phyloP scores from a whole-genome alignment of 202 grass and related monocot species.

The Hordeum pubiflorum region DNA sequence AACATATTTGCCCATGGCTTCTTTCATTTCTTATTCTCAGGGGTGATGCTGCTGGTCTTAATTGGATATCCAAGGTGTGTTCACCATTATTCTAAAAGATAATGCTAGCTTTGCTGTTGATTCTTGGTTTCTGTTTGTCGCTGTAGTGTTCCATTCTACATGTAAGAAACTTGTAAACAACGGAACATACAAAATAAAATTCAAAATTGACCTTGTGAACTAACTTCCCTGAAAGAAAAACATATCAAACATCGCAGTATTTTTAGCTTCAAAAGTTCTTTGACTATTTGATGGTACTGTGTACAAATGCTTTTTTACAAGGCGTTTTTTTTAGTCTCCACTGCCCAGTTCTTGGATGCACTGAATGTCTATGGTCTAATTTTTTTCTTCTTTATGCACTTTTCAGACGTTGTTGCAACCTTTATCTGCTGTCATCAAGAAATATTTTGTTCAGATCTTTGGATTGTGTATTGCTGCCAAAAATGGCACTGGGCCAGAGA shows the following conservation, averaged over 20 bases:
- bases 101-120: neutral
- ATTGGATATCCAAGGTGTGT: constrained; percentile 78
- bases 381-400: constrained; percentile 16
- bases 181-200: neutral
- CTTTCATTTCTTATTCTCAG: constrained; percentile 63
- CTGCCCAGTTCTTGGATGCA: neutral
- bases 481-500: constrained; percentile 55
- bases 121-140: neutral
- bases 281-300: neutral
- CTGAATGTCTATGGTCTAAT: neutral
- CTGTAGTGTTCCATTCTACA: neutral
- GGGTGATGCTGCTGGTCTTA: constrained; percentile 56
- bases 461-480: constrained; percentile 65
- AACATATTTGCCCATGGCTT: constrained; percentile 72
- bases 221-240: neutral
- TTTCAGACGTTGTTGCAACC: constrained; percentile 61
- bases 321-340: neutral
- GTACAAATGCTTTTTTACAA: neutral
- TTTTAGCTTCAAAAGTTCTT: constrained; percentile 11
- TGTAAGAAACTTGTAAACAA: neutral
- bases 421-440: constrained; percentile 66
- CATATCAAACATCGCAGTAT: neutral
- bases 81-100: neutral
- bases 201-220: neutral
- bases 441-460: constrained; percentile 84